phyloP scores from a whole-genome alignment of 1,284 basidiomycete genomes.

The Wallemia hederae region DNA sequence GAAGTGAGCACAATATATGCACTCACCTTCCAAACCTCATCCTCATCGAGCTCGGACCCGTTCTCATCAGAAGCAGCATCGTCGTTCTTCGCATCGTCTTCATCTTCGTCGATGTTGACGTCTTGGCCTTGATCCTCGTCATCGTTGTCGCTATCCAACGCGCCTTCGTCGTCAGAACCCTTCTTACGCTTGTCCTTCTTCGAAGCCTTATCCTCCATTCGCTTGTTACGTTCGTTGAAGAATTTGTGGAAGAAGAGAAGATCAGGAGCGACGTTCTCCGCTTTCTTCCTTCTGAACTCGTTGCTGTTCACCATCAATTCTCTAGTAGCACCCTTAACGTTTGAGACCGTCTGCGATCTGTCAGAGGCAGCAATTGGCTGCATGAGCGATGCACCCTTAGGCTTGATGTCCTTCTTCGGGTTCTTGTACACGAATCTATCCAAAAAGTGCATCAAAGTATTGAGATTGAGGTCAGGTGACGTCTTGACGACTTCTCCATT shows the following conservation, averaged over 20 bases:
- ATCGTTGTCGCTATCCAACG: constrained; percentile 10
- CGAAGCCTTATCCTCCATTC: constrained; percentile 22
- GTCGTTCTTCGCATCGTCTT: constrained; percentile 7
- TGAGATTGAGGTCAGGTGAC: constrained; percentile 61
- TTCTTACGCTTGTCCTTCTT: constrained; percentile 23
- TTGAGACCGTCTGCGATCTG: constrained; percentile 31
- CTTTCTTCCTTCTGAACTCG: constrained; percentile 41
- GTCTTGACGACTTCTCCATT: constrained; percentile 33
- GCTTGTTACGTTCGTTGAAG: constrained; percentile 24
- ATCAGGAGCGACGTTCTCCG: constrained; percentile 55
- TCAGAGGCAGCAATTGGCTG: constrained; percentile 54
- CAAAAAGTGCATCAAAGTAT: constrained; percentile 74
- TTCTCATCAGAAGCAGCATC: constrained; percentile 11
- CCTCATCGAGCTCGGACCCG: constrained; percentile 27
- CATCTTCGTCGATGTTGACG: constrained; percentile 8
- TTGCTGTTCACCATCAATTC: constrained; percentile 40
- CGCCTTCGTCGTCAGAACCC: constrained; percentile 13
- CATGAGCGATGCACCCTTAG: constrained; percentile 66
- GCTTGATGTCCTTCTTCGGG: constrained; percentile 42
- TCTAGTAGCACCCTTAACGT: constrained; percentile 30
- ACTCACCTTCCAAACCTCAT: constrained; percentile 55
- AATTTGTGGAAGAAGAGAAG: constrained; percentile 27
- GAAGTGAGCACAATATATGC: not conserved
- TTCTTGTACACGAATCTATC: constrained; percentile 82
- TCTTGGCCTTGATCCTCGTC: constrained; percentile 4